phyloP scores from a whole-genome alignment of 768 basidiomycete genomes.

The button mushroom (Agaricus bisporus) region DNA sequence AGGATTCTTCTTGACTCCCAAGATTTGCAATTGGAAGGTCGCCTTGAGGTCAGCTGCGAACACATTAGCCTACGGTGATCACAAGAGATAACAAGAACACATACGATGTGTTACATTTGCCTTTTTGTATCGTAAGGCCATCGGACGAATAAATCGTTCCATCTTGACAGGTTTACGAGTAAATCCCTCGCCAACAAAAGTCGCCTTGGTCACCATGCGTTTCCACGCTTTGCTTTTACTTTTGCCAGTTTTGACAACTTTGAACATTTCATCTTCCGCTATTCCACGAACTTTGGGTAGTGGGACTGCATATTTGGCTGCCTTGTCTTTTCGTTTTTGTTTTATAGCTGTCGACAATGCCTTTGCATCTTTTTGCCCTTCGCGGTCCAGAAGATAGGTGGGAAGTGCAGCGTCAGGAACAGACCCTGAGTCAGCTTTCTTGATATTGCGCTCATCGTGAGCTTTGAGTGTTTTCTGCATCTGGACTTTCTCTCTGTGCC shows the following conservation, averaged over 20 bases:
- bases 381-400: constrained; percentile 92
- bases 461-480: constrained; percentile 99
- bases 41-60: constrained; percentile 87
- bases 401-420: constrained; percentile 90
- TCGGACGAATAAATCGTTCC: constrained; percentile 96
- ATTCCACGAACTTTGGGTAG: constrained; percentile 96
- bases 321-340: constrained; percentile 98
- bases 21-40: constrained; percentile 96
- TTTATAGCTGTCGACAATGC: constrained; percentile 94
- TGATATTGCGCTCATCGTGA: constrained; percentile 98
- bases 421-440: constrained; percentile 80
- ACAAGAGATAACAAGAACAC: constrained; percentile 16
- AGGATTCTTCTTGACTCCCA: constrained; percentile 99
- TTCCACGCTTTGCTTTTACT: constrained; percentile 97
- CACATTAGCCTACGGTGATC: constrained; percentile 1
- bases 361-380: constrained; percentile 98
- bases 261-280: constrained; percentile 99
- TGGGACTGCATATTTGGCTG: constrained; percentile 95
- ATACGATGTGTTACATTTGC: constrained; percentile 98
- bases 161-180: constrained; percentile 98
- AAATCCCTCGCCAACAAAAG: constrained; percentile 97
- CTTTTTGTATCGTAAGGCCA: constrained; percentile 96
- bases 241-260: constrained; percentile 97
- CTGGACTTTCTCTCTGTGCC: constrained; percentile 96
- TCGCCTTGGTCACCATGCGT: constrained; percentile 98